A percentile compares a stretch with the other conserved stretches of the same genome.
These are phyloP conservation scores for Medicago lupulina DNA, from an alignment of 306 rosid genomes.

Conservation along the genomic window DNA sequence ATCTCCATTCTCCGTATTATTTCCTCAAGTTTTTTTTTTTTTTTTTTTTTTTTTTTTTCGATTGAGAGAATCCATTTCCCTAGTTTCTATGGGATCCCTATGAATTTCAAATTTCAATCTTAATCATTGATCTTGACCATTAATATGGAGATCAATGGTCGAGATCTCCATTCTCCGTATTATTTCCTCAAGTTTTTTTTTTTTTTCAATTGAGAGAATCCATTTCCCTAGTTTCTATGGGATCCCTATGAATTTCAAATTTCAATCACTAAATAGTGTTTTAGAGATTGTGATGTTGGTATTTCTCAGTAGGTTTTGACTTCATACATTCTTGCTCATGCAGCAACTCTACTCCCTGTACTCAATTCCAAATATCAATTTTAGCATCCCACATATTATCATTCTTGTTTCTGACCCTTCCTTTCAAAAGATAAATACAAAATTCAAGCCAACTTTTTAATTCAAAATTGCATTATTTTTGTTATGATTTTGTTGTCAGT, in stretches of 20 bases:
- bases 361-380: background rate
- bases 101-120: background rate
- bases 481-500: background rate
- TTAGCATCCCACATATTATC: background rate
- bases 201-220: no score
- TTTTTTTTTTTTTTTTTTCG: no score
- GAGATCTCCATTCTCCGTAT: no score
- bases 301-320: slow-evolving; percentile 11
- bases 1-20: no score
- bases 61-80: no score
- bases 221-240: background rate
- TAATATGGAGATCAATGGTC: no score
- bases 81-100: background rate
- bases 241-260: background rate
- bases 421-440: background rate
- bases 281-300: background rate
- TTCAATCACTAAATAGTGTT: background rate
- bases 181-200: no score
- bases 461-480: background rate
- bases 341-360: background rate
- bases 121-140: no score
- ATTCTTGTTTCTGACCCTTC: background rate
- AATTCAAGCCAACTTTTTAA: background rate
- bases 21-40: no score
- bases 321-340: slow-evolving; percentile 28